Evolutionary conservation across 148 eudicot species (phyloP).

Genomic region (Vaccinium darrowii): DNA sequence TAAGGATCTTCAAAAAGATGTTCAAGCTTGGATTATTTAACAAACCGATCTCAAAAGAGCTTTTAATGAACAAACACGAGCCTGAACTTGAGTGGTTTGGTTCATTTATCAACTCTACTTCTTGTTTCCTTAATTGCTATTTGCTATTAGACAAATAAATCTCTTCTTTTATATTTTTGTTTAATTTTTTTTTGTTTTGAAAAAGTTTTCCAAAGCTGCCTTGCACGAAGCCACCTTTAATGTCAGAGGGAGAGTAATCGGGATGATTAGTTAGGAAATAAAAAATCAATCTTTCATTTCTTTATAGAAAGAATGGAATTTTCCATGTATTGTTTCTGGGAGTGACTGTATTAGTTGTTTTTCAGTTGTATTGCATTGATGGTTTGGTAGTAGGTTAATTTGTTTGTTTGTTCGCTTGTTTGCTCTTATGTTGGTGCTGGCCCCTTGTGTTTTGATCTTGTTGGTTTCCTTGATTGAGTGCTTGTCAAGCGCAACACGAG

Average conservation of each 20-base stretch:
- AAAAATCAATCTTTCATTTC: background rate
- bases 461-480: constrained; percentile 4
- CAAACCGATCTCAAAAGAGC: no score
- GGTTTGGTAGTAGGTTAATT: background rate
- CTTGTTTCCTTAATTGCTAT: background rate
- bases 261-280: no score
- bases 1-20: no score
- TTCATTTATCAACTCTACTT: background rate
- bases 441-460: background rate
- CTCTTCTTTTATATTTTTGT: background rate
- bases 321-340: background rate
- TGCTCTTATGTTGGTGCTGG: background rate
- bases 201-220: no score
- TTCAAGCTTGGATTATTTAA: no score
- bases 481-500: background rate
- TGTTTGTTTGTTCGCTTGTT: background rate
- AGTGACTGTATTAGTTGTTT: background rate
- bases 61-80: no score
- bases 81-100: no score
- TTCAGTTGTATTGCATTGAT: background rate
- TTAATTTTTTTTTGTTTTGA: background rate
- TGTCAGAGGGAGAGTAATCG: no score
- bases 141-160: background rate
- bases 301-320: background rate
- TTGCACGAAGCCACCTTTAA: no score